phyloP scores from a whole-genome alignment of 768 basidiomycete species.

The Polyporus arcularius region DNA sequence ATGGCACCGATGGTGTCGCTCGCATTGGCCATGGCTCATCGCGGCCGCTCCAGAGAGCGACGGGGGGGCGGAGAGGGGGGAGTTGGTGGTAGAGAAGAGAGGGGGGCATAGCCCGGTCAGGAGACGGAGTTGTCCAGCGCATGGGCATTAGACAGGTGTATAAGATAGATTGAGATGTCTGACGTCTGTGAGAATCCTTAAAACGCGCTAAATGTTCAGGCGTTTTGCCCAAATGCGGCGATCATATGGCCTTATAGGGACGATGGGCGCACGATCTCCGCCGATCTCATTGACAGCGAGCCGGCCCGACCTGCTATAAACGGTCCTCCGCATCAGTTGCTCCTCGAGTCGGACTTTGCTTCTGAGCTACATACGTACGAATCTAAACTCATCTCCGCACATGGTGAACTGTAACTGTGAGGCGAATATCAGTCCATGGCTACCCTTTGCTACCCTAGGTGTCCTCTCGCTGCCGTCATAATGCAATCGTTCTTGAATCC shows the following conservation, averaged over 20 bases:
- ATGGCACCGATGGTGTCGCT: constrained; percentile 22
- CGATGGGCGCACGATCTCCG: too few relatives aligned
- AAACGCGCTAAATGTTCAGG: background rate
- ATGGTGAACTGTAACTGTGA: too few relatives aligned
- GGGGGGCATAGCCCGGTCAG: constrained; percentile 7
- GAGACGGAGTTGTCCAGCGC: background rate
- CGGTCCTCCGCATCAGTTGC: too few relatives aligned
- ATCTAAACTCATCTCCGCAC: too few relatives aligned
- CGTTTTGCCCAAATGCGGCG: constrained; percentile 4
- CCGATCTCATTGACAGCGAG: too few relatives aligned
- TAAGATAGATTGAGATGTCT: constrained; percentile 18
- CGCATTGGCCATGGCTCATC: constrained; percentile 18
- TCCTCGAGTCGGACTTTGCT: too few relatives aligned
- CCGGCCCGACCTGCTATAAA: too few relatives aligned
- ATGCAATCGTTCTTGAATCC: too few relatives aligned
- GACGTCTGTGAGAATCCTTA: constrained; percentile 18
- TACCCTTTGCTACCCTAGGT: too few relatives aligned
- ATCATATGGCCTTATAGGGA: constrained; percentile 12
- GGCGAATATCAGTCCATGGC: too few relatives aligned
- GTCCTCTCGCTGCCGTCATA: too few relatives aligned
- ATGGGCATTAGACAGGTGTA: constrained; percentile 1
- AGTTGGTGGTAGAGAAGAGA: constrained; percentile 1
- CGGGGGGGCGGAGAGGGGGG: background rate
- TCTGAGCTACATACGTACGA: too few relatives aligned
- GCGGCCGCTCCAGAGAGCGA: constrained; percentile 11